phyloP scores from a whole-genome alignment of 768 basidiomycete species.

The Pulveroboletus sp. region DNA sequence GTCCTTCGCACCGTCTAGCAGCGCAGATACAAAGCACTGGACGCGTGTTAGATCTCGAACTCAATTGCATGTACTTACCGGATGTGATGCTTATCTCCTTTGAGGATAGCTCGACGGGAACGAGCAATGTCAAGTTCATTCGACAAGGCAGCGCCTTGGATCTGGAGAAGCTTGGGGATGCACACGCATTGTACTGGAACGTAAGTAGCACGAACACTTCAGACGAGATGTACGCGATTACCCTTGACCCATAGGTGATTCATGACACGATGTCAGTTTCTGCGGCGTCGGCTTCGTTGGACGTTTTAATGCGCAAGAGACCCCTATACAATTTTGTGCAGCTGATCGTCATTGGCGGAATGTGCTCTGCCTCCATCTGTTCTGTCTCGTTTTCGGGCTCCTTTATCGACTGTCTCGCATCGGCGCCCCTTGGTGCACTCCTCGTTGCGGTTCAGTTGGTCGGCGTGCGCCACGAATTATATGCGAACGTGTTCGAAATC shows the following conservation, averaged over 20 bases:
- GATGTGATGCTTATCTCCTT: slow-evolving; percentile 79
- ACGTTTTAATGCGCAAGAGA: slow-evolving; percentile 63
- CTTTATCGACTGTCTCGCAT: slow-evolving; percentile 70
- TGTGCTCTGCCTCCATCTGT: slow-evolving; percentile 73
- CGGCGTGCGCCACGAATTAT: slow-evolving; percentile 70
- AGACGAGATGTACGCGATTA: not conserved
- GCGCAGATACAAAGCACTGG: slow-evolving; percentile 78
- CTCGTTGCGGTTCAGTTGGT: slow-evolving; percentile 70
- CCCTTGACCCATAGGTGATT: slow-evolving; percentile 51
- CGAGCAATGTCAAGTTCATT: slow-evolving; percentile 76
- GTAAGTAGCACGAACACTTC: slow-evolving; percentile 30
- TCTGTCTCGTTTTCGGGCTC: slow-evolving; percentile 68
- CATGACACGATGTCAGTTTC: slow-evolving; percentile 75
- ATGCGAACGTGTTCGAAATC: slow-evolving; percentile 79
- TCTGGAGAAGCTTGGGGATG: slow-evolving; percentile 69
- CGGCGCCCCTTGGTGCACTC: slow-evolving; percentile 71
- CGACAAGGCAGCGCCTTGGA: slow-evolving; percentile 68
- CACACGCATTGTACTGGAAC: slow-evolving; percentile 71
- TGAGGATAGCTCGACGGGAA: slow-evolving; percentile 74
- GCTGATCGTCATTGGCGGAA: slow-evolving; percentile 65
- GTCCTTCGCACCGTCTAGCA: slow-evolving; percentile 76
- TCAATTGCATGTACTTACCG: slow-evolving; percentile 70
- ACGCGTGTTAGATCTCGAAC: slow-evolving; percentile 68
- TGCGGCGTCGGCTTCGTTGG: slow-evolving; percentile 65
- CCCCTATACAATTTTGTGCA: slow-evolving; percentile 59